phyloP scores from a whole-genome alignment of 2,329 filamentous ascomycete genomes.

The Sporothrix brasiliensis region DNA sequence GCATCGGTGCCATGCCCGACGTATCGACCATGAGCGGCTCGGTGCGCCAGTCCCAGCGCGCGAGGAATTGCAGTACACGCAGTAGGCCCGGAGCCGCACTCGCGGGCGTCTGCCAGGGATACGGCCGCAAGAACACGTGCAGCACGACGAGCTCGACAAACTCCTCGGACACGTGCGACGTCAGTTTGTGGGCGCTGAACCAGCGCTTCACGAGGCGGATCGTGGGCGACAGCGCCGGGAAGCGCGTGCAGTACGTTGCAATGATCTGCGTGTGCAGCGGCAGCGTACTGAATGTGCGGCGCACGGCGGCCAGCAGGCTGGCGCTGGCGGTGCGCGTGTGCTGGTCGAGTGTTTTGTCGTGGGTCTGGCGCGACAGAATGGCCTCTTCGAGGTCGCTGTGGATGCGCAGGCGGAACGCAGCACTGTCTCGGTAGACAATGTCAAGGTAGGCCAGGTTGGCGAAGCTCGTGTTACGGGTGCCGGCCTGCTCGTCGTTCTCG shows the following conservation, averaged over 20 bases:
- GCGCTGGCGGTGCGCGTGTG: slow-evolving; percentile 69
- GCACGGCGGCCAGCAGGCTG: slow-evolving; percentile 69
- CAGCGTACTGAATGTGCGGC: slow-evolving; percentile 69
- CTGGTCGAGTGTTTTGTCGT: slow-evolving; percentile 69
- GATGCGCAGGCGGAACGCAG: slow-evolving; percentile 81
- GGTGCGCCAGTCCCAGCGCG: slow-evolving; percentile 88
- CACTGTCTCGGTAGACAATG: slow-evolving; percentile 71
- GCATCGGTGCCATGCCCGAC: slow-evolving; percentile 49
- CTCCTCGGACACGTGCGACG: slow-evolving; percentile 74
- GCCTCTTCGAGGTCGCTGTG: slow-evolving; percentile 85
- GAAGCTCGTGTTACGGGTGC: slow-evolving; percentile 66
- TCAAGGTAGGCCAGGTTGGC: slow-evolving; percentile 84
- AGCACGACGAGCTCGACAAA: slow-evolving; percentile 81
- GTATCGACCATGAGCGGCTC: slow-evolving; percentile 82
- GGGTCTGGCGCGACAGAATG: slow-evolving; percentile 76
- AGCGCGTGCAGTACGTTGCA: slow-evolving; percentile 76
- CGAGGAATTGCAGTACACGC: slow-evolving; percentile 75
- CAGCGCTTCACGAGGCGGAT: slow-evolving; percentile 87
- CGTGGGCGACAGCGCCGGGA: slow-evolving; percentile 76
- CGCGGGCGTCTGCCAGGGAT: slow-evolving; percentile 77
- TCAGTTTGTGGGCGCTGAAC: slow-evolving; percentile 77
- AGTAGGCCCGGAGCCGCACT: slow-evolving; percentile 79
- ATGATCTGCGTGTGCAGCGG: slow-evolving; percentile 83
- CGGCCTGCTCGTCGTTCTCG: slow-evolving; percentile 68
- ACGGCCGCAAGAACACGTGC: slow-evolving; percentile 76